A percentile compares a stretch with the other conserved stretches of the same genome.
phyloP scores from a whole-genome alignment of 805 yeast genomes.

The Cyberlindnera mississippiensis region DNA sequence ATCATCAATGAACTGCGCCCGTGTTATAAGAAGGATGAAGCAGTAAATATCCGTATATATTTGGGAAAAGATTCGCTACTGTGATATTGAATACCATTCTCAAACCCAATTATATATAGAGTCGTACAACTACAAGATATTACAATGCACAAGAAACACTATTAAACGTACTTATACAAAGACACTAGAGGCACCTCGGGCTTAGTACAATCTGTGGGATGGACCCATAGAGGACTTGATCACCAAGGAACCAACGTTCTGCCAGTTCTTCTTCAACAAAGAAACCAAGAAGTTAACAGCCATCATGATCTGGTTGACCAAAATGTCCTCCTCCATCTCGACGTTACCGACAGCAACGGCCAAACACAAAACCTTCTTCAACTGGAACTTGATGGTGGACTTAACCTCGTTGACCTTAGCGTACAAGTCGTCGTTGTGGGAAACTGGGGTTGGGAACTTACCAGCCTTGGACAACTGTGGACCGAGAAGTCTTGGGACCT shows the following conservation, averaged over 20 bases:
- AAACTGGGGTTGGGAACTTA: slow-evolving; percentile 99
- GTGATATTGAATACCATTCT: too few species aligned
- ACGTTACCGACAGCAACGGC: slow-evolving; percentile 99
- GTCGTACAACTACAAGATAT: background rate
- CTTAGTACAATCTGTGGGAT: slow-evolving; percentile 97
- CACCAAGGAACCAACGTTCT: slow-evolving; percentile 98
- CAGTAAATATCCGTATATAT: too few species aligned
- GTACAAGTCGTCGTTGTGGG: slow-evolving; percentile 98
- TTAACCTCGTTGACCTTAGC: slow-evolving; percentile 93
- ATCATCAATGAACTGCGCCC: too few species aligned
- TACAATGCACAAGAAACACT: background rate
- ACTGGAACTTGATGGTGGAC: slow-evolving; percentile 99
- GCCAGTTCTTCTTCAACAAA: slow-evolving; percentile 99
- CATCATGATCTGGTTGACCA: slow-evolving; percentile 98
- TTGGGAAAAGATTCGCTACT: too few species aligned
- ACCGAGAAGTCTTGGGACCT: slow-evolving; percentile 99
- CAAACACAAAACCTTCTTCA: slow-evolving; percentile 98
- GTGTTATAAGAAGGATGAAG: too few species aligned
- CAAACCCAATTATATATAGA: too few species aligned
- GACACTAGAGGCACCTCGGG: slow-evolving; percentile 12
- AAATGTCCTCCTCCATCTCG: slow-evolving; percentile 96
- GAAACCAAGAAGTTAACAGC: slow-evolving; percentile 99
- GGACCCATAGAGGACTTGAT: slow-evolving; percentile 99
- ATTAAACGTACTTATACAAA: slow-evolving; percentile 2
- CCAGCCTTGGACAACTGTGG: slow-evolving; percentile 99